phyloP scores from a whole-genome alignment of 805 yeast genomes.

The Komagataella pseudopastoris region DNA sequence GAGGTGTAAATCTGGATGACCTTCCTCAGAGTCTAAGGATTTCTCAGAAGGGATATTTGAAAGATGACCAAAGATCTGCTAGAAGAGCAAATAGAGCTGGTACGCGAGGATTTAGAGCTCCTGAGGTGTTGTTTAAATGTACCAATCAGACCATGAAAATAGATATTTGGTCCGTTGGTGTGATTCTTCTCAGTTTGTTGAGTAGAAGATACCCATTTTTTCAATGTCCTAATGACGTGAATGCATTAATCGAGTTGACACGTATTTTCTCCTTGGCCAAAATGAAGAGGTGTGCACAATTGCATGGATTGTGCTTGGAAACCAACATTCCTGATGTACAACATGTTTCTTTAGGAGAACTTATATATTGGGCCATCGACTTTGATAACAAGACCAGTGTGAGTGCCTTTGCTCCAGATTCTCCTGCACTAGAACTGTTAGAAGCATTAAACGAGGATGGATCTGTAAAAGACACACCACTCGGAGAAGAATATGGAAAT shows the following conservation, averaged over 20 bases:
- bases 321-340: constrained; percentile 35
- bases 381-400: constrained; percentile 30
- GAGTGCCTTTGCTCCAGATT: constrained; percentile 54
- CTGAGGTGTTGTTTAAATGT: constrained; percentile 83
- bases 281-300: constrained; percentile 62
- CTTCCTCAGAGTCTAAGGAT: constrained; percentile 22
- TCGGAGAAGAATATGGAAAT: constrained; percentile 25
- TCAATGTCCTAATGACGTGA: constrained; percentile 87
- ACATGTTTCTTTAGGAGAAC: constrained; percentile 21
- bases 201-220: constrained; percentile 83
- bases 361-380: constrained; percentile 28
- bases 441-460: constrained; percentile 31
- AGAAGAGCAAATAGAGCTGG: constrained; percentile 96
- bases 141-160: constrained; percentile 69
- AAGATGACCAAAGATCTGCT: constrained; percentile 78
- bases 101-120: constrained; percentile 89
- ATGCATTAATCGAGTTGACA: constrained; percentile 78
- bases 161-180: constrained; percentile 91
- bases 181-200: constrained; percentile 66
- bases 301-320: constrained; percentile 86
- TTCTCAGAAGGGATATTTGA: constrained; percentile 54
- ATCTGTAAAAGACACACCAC: constrained; percentile 17
- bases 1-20: constrained; percentile 17
- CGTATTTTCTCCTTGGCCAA: constrained; percentile 64
- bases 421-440: constrained; percentile 57